Base-by-base conservation (phyloP, 257 asterid species). In the Solanum raphanifolium region DNA sequence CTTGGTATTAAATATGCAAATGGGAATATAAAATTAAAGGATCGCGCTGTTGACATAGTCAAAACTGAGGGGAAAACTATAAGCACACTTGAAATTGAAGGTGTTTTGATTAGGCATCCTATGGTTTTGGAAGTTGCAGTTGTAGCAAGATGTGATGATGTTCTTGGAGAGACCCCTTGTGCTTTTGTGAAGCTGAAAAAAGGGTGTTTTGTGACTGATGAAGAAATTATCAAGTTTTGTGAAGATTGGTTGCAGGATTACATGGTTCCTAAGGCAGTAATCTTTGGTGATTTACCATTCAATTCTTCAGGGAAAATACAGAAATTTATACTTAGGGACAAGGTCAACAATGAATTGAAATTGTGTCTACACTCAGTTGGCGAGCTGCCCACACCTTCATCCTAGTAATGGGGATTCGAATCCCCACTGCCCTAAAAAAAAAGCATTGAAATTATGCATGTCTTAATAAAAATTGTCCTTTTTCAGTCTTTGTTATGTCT, bases 241-340 rank as follows among this genome's bases (percentile, higher is more conserved):
- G 87, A 91, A 2, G 90, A 81, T 10, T 85, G 41, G 84, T 85
- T 95, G 86, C 94, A 96, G 1, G 92, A 38, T 83, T 88, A 84
- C 82, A 95, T 93, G 98, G 94, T 89, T 16, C 98, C 98, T 5
- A 85, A 87, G 32, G 89, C 88, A 4, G 92, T 94, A 8, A 88
- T 94, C 21, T 94, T 95, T 18, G 91, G 92, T 86, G 97, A 95
- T 66, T 89, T 95, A 91, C 97, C 98, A 0, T 89, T 89, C 74
- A 94, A 94, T 58, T 90, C 95, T 8, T 92, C 98, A 4, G 98
- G 98, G 7, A 94, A 95, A 91, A 89, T 93, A 7, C 98, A 94
- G 69, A 95, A 95, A 78, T 92, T 89, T 86, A 88, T 91, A 71
- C 94, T 95, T 16, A 90, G 95, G 90, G 91, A 91, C 13, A 90